A percentile compares a stretch with the other conserved stretches of the same genome.
These are phyloP conservation scores for Thelonectria rubi DNA, from an alignment of 2,329 filamentous ascomycete species.

Conservation along the genomic window DNA sequence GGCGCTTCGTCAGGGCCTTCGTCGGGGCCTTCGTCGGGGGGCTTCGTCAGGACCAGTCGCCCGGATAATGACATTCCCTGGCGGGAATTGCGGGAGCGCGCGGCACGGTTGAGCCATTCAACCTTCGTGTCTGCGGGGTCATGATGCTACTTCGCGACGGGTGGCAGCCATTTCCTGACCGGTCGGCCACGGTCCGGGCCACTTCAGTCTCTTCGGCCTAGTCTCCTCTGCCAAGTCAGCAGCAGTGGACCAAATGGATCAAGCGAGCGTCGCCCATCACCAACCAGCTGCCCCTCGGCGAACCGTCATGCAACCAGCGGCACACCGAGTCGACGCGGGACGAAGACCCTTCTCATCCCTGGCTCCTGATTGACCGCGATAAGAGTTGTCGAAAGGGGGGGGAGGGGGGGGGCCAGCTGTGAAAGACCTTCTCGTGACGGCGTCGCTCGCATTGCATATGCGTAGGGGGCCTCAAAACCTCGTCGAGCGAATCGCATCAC, in stretches of 20 bases:
- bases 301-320: slow-evolving; percentile 38
- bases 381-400: slow-evolving; percentile 28
- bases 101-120: slow-evolving; percentile 21
- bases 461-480: slow-evolving; percentile 29
- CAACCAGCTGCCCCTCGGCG: slow-evolving; percentile 37
- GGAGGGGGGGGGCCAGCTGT: slow-evolving; percentile 19
- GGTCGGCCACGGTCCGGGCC: slow-evolving; percentile 32
- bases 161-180: slow-evolving; percentile 18
- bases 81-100: slow-evolving; percentile 25
- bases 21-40: neutral
- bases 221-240: slow-evolving; percentile 36
- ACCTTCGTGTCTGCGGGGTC: slow-evolving; percentile 13
- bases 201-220: slow-evolving; percentile 17
- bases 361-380: slow-evolving; percentile 37
- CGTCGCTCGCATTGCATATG: slow-evolving; percentile 21
- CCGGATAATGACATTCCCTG: slow-evolving; percentile 23
- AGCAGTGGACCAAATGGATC: slow-evolving; percentile 40
- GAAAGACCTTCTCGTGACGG: slow-evolving; percentile 10
- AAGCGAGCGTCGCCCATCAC: slow-evolving; percentile 31
- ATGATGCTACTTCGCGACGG: slow-evolving; percentile 11
- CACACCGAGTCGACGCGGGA: slow-evolving; percentile 41
- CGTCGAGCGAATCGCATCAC: slow-evolving; percentile 35
- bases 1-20: slow-evolving; percentile 4
- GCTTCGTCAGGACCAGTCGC: slow-evolving; percentile 7
- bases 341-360: slow-evolving; percentile 26